A percentile compares a stretch with the other conserved stretches of the same genome.
Evolutionary conservation across 306 rosid genomes (phyloP).

Genomic region (Trifolium fragiferum): DNA sequence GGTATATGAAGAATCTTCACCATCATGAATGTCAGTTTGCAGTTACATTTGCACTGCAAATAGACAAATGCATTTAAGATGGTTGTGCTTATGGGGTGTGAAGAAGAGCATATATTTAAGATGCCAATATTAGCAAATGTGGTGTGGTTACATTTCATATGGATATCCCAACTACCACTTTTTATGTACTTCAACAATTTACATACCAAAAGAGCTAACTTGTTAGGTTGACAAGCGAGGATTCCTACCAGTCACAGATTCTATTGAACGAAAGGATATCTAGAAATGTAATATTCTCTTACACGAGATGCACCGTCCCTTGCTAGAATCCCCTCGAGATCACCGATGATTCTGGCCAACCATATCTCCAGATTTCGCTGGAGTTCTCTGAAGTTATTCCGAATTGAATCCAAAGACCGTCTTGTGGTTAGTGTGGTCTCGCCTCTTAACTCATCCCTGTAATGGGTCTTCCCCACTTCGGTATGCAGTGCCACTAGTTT

Average conservation of each 20-base stretch:
- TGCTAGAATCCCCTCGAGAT: conserved; percentile 86
- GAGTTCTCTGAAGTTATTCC: conserved; percentile 77
- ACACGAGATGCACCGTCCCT: conserved; percentile 84
- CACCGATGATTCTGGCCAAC: conserved; percentile 93
- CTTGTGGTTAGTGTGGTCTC: conserved; percentile 53
- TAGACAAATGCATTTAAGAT: conserved; percentile 43
- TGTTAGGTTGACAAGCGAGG: conserved; percentile 45
- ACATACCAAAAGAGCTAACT: conserved; percentile 53
- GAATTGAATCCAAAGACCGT: conserved; percentile 69
- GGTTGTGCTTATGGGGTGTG: conserved; percentile 12
- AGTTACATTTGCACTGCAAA: conserved; percentile 5
- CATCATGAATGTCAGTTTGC: background rate
- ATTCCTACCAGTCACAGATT: conserved; percentile 41
- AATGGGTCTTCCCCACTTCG: conserved; percentile 68
- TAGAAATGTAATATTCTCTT: conserved; percentile 70
- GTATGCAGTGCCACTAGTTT: conserved; percentile 70
- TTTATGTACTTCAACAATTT: conserved; percentile 51
- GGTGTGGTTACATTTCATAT: conserved; percentile 51
- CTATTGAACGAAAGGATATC: conserved; percentile 80
- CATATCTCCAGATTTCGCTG: conserved; percentile 90
- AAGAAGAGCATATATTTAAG: conserved; percentile 40
- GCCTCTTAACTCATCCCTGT: conserved; percentile 64
- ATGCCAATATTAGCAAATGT: conserved; percentile 45
- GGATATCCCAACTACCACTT: conserved; percentile 54
- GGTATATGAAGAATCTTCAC: background rate